A percentile compares a stretch with the other conserved stretches of the same genome.
Conservation (phyloP, 345 rosid species). For the Populus alba region DNA sequence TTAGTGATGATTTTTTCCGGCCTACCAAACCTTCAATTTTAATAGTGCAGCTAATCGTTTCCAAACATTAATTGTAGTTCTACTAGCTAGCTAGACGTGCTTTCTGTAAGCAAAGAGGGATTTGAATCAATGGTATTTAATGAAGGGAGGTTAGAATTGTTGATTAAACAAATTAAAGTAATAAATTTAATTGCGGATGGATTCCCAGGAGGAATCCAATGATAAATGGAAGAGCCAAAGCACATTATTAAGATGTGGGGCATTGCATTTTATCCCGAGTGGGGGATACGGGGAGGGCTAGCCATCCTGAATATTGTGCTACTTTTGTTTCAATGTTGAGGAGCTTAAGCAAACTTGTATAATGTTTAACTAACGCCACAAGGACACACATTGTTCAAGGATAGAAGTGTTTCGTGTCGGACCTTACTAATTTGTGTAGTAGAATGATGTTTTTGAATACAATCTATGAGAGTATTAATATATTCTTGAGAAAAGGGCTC, state of each 20-base stretch:
- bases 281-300: conserved; percentile 24
- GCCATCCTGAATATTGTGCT: neutral
- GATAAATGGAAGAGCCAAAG: conserved; percentile 15
- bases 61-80: neutral
- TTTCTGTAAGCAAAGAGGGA: neutral
- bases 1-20: too few species aligned
- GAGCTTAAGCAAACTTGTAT: neutral
- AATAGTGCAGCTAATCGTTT: too few species aligned
- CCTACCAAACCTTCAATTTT: too few species aligned
- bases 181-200: conserved; percentile 6
- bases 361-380: neutral
- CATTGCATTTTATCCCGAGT: conserved; percentile 26
- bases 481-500: neutral
- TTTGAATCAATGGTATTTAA: neutral
- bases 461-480: neutral
- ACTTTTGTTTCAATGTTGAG: neutral
- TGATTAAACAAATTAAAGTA: neutral
- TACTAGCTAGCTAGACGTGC: too few species aligned
- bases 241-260: conserved; percentile 32
- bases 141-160: neutral
- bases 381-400: neutral
- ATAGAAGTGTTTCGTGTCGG: neutral
- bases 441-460: neutral
- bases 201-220: conserved; percentile 37
- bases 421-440: neutral